Evolutionary conservation across 1,139 yeast species (phyloP).

Genomic region (Zygosaccharomyces sapae): DNA sequence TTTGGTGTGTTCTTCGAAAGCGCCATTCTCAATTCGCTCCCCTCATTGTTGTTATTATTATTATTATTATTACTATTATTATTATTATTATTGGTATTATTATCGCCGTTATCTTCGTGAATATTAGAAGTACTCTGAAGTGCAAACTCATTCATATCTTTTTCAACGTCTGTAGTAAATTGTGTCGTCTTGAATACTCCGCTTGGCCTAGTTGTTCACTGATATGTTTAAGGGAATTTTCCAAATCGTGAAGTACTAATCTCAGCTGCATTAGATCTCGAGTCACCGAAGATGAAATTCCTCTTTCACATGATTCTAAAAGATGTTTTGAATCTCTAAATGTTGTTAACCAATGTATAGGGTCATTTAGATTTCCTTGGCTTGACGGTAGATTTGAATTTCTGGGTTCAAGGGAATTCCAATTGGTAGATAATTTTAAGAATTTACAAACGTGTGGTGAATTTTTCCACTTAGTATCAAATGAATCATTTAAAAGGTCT

Average conservation of each 20-base stretch:
- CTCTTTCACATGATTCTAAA: slow-evolving; percentile 34
- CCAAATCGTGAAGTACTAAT: slow-evolving; percentile 32
- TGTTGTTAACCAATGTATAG: slow-evolving; percentile 37
- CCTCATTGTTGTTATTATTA: slow-evolving; percentile 1
- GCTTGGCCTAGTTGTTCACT: slow-evolving; percentile 38
- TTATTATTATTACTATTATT: background rate
- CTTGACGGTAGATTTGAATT: slow-evolving; percentile 12
- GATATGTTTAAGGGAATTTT: slow-evolving; percentile 29
- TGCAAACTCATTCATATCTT: slow-evolving; percentile 36
- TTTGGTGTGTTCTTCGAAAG: slow-evolving; percentile 8
- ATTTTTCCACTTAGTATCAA: slow-evolving; percentile 41
- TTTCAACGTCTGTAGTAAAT: slow-evolving; percentile 39
- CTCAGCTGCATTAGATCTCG: slow-evolving; percentile 35
- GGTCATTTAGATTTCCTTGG: slow-evolving; percentile 20
- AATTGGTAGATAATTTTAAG: slow-evolving; percentile 34
- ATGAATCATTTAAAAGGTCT: slow-evolving; percentile 45
- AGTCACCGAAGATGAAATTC: slow-evolving; percentile 29
- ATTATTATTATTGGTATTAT: too few relatives aligned
- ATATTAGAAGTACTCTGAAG: slow-evolving; percentile 6
- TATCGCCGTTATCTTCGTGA: too few relatives aligned
- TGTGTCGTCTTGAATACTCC: slow-evolving; percentile 43
- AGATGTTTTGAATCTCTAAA: slow-evolving; percentile 38
- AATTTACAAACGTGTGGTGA: slow-evolving; percentile 38
- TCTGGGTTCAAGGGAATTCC: slow-evolving; percentile 15
- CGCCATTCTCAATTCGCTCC: slow-evolving; percentile 4